phyloP scores from a whole-genome alignment of 2,329 filamentous ascomycete species.

The Capronia americana region DNA sequence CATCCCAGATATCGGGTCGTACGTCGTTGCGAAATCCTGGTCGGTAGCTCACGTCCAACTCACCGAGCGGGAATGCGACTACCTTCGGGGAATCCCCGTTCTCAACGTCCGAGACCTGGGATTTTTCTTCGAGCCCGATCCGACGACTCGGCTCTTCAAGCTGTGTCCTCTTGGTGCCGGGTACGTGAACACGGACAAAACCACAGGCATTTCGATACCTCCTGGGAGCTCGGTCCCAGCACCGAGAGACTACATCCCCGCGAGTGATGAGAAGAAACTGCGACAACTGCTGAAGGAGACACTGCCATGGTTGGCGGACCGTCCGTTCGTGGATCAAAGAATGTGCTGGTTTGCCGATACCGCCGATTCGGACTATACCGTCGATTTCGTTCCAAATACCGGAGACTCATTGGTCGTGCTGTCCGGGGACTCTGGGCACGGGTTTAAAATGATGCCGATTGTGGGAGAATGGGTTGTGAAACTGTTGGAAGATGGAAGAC shows the following conservation, averaged over 20 bases:
- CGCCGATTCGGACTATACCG: conserved; percentile 64
- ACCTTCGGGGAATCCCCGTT: conserved; percentile 64
- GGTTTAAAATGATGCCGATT: conserved; percentile 68
- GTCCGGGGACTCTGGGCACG: conserved; percentile 67
- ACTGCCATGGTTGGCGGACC: conserved; percentile 59
- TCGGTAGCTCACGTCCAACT: conserved; percentile 66
- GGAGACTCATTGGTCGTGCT: conserved; percentile 56
- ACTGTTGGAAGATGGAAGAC: conserved; percentile 54
- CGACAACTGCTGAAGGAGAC: conserved; percentile 59
- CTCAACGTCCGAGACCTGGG: conserved; percentile 67
- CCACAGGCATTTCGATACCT: conserved; percentile 50
- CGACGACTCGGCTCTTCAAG: conserved; percentile 64
- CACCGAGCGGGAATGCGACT: conserved; percentile 60
- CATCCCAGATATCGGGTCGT: conserved; percentile 57
- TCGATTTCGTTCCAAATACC: conserved; percentile 63
- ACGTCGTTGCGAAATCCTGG: conserved; percentile 64
- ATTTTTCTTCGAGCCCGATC: conserved; percentile 71
- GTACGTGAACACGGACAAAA: conserved; percentile 58
- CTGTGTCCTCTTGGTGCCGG: conserved; percentile 66
- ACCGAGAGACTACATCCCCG: conserved; percentile 57
- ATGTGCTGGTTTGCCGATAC: conserved; percentile 72
- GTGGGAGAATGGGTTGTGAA: conserved; percentile 62
- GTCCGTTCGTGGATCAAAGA: conserved; percentile 62
- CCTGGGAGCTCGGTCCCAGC: conserved; percentile 46
- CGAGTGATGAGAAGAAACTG: conserved; percentile 60